Evolutionary conservation across 495 filamentous ascomycete genomes (phyloP).

Genomic region (Aspergillus leporis): DNA sequence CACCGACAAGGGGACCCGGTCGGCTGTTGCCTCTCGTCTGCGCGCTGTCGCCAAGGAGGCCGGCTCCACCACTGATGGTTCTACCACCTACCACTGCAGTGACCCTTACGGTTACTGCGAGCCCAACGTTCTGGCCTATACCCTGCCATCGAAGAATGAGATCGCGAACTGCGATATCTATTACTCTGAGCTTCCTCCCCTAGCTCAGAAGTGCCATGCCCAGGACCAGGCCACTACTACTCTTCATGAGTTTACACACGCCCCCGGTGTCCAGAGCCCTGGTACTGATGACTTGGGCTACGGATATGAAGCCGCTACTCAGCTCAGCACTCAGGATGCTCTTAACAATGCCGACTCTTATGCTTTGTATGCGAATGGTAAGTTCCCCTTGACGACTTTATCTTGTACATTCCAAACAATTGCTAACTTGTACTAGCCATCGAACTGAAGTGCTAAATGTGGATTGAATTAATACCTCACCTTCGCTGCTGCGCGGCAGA

Average conservation of each 20-base stretch:
- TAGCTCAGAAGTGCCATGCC: conserved; percentile 49
- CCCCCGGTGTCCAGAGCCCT: conserved; percentile 53
- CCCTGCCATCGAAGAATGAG: conserved; percentile 48
- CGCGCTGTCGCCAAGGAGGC: conserved; percentile 52
- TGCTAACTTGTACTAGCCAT: no score
- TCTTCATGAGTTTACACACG: conserved; percentile 64
- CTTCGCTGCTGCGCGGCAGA: no score
- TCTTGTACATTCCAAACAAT: no score
- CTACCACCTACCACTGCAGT: conserved; percentile 52
- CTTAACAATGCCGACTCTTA: conserved; percentile 64
- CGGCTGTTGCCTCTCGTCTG: conserved; percentile 53
- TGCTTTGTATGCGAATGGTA: conserved; percentile 60
- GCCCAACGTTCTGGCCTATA: conserved; percentile 57
- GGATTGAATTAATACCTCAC: no score
- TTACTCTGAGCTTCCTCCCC: conserved; percentile 49
- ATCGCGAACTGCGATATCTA: conserved; percentile 60
- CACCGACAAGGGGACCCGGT: conserved; percentile 40
- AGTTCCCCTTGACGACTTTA: neutral
- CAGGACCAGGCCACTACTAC: conserved; percentile 62
- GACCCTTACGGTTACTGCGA: conserved; percentile 52
- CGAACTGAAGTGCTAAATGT: no score
- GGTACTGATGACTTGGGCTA: conserved; percentile 61
- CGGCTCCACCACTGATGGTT: conserved; percentile 37
- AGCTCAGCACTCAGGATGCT: conserved; percentile 45
- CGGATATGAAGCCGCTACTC: conserved; percentile 52